phyloP scores from a whole-genome alignment of 2,329 filamentous ascomycete genomes.

The Dactylellina cionopaga region DNA sequence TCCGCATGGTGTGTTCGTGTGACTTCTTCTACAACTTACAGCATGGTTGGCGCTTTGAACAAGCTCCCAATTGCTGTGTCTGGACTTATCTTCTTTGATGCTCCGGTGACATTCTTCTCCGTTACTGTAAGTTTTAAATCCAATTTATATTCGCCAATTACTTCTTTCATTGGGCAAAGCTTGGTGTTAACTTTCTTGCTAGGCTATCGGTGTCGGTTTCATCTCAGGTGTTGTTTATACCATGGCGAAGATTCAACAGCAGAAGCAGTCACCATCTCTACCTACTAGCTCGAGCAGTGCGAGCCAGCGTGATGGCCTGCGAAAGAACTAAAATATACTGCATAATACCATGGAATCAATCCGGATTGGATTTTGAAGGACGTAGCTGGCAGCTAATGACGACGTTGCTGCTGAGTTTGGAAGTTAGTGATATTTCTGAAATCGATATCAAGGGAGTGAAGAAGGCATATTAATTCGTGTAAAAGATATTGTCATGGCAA shows the following conservation, averaged over 20 bases:
- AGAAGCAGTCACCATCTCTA: constrained; percentile 73
- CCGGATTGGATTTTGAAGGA: neutral
- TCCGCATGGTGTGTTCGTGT: constrained; percentile 98
- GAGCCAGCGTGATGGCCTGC: constrained; percentile 86
- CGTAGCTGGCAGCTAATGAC: neutral
- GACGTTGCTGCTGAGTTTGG: neutral
- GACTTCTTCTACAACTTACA: constrained; percentile 89
- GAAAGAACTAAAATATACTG: constrained; percentile 60
- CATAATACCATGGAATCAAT: neutral
- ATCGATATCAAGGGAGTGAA: neutral
- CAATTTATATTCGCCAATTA: no score
- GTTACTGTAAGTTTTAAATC: constrained; percentile 56
- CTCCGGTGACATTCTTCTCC: constrained; percentile 89
- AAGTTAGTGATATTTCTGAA: neutral
- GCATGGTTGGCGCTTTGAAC: constrained; percentile 97
- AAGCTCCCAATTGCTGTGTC: constrained; percentile 95
- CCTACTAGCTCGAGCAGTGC: constrained; percentile 89
- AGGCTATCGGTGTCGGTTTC: constrained; percentile 90
- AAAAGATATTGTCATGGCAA: constrained; percentile 40
- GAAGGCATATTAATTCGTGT: constrained; percentile 18
- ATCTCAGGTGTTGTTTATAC: constrained; percentile 91
- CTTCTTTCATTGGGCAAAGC: no score
- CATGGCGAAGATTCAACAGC: constrained; percentile 84
- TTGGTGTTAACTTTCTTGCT: constrained; percentile 63
- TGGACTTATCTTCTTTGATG: constrained; percentile 93